These are phyloP conservation scores for Holtermanniella nyarrowii DNA, from an alignment of 768 basidiomycete species.

Conservation along the genomic window DNA sequence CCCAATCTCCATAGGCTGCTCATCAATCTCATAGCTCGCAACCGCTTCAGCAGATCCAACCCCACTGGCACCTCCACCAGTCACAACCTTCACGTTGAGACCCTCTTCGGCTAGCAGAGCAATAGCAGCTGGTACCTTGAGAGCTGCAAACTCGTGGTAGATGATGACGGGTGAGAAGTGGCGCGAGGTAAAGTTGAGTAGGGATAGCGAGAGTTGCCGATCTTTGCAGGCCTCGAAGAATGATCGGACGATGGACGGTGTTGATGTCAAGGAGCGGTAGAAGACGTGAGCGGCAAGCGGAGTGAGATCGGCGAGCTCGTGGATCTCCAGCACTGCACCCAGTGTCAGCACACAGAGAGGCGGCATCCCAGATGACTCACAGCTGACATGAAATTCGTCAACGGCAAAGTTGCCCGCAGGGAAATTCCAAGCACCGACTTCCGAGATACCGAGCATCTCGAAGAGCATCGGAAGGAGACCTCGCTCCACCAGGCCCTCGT, in stretches of 20 bases:
- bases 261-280: slow-evolving; percentile 69
- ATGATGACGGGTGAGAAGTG: slow-evolving; percentile 87
- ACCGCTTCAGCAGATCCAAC: slow-evolving; percentile 61
- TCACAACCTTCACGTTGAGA: slow-evolving; percentile 65
- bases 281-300: slow-evolving; percentile 77
- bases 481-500: slow-evolving; percentile 53
- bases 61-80: slow-evolving; percentile 39
- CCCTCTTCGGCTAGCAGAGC: slow-evolving; percentile 58
- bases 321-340: slow-evolving; percentile 30
- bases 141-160: slow-evolving; percentile 63
- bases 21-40: slow-evolving; percentile 78
- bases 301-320: slow-evolving; percentile 23
- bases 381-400: slow-evolving; percentile 66
- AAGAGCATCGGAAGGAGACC: slow-evolving; percentile 66
- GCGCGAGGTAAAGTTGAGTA: slow-evolving; percentile 66
- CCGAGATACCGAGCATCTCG: slow-evolving; percentile 52
- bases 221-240: slow-evolving; percentile 87
- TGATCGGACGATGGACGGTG: slow-evolving; percentile 72
- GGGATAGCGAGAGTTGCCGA: slow-evolving; percentile 65
- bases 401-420: slow-evolving; percentile 78
- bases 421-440: slow-evolving; percentile 57
- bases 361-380: too few relatives aligned
- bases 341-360: slow-evolving; percentile 5
- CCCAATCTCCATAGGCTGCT: slow-evolving; percentile 81
- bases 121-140: slow-evolving; percentile 42